These are phyloP conservation scores for Clarkia xantiana DNA, from an alignment of 345 rosid genomes.

Conservation along the genomic window DNA sequence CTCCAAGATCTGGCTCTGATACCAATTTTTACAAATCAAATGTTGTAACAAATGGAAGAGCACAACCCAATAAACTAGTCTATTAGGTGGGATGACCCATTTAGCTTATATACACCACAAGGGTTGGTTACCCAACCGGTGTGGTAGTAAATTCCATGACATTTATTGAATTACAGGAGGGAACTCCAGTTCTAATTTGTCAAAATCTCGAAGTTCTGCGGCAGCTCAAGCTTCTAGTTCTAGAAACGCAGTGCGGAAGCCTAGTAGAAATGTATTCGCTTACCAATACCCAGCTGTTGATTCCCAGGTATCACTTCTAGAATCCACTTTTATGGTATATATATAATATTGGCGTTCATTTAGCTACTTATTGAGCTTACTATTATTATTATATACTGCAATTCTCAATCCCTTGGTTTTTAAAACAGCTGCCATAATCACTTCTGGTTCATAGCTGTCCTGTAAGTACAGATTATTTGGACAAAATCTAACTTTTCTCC, in stretches of 20 bases:
- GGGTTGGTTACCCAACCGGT: too few species aligned
- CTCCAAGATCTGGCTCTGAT: neutral
- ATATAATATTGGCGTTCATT: neutral
- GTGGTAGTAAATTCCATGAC: too few species aligned
- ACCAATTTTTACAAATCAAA: neutral
- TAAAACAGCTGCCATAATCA: too few species aligned
- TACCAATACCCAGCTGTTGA: conserved; percentile 39
- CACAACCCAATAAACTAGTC: too few species aligned
- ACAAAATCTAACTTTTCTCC: too few species aligned
- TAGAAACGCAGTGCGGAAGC: conserved; percentile 21
- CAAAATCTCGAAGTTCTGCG: conserved; percentile 25
- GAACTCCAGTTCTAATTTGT: conserved; percentile 14
- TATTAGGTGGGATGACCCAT: too few species aligned
- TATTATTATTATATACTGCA: neutral
- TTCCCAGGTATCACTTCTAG: conserved; percentile 25
- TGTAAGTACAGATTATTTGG: too few species aligned
- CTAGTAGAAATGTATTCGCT: conserved; percentile 19
- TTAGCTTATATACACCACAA: too few species aligned
- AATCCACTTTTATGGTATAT: neutral
- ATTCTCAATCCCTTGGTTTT: neutral
- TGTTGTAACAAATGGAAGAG: conserved; percentile 2
- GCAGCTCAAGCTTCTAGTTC: conserved; percentile 28
- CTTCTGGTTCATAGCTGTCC: too few species aligned
- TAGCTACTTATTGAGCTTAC: neutral
- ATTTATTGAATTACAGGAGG: conserved; percentile 31